Evolutionary conservation across 192 early-diverging fungal genomes (phyloP).

Genomic region (Chytriomyces sp.): DNA sequence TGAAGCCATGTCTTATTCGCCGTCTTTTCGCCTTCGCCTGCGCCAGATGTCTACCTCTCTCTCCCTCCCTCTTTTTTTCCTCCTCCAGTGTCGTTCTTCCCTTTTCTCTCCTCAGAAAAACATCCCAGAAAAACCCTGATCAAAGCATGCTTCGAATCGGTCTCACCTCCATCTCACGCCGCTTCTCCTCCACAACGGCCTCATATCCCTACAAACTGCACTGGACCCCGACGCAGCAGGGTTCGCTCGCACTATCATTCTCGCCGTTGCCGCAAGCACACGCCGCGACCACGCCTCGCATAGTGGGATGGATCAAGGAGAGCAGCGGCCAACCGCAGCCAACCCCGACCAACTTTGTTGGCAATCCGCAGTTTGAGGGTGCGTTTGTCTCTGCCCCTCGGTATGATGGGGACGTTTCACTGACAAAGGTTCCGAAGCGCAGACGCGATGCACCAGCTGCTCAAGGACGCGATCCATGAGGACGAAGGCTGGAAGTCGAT

Average conservation of each 20-base stretch:
- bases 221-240: background rate
- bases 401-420: no score
- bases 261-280: background rate
- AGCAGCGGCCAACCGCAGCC: background rate
- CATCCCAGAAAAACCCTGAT: no score
- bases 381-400: background rate
- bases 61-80: no score
- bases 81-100: no score
- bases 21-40: no score
- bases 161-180: background rate
- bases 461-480: background rate
- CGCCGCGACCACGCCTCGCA: background rate
- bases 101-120: no score
- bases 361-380: conserved; percentile 14
- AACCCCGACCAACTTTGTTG: conserved; percentile 1
- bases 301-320: background rate
- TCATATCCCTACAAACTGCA: conserved; percentile 8
- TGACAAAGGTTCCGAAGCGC: background rate
- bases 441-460: background rate
- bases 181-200: background rate
- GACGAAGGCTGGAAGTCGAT: conserved; percentile 4
- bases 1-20: no score
- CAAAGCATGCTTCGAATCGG: conserved; percentile 1
- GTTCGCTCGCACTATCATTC: conserved; percentile 10
- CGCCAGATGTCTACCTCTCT: no score